Conservation (phyloP, 768 basidiomycete species). For the Hygrophorus pudorinus region DNA sequence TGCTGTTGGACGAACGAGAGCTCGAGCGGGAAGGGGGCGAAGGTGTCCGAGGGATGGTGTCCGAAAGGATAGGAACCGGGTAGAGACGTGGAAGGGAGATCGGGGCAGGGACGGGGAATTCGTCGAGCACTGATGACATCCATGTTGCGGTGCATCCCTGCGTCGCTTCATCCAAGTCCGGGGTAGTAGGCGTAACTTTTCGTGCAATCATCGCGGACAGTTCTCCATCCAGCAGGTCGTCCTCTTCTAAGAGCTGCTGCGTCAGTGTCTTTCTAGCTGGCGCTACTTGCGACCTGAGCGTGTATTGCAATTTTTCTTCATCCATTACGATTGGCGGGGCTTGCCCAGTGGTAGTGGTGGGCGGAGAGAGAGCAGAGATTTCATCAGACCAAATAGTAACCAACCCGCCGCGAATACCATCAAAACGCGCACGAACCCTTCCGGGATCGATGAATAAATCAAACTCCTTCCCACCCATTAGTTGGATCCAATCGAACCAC, state of each 20-base stretch:
- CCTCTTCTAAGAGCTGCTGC: slow-evolving; percentile 62
- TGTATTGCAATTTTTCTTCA: neutral
- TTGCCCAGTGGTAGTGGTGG: slow-evolving; percentile 9
- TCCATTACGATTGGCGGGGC: neutral
- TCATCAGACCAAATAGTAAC: slow-evolving; percentile 65
- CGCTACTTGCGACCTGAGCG: too few relatives aligned
- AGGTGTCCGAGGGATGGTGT: slow-evolving; percentile 50
- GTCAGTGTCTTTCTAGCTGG: slow-evolving; percentile 48
- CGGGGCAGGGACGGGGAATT: slow-evolving; percentile 42
- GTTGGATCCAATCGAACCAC: slow-evolving; percentile 73
- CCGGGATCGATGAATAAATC: slow-evolving; percentile 80
- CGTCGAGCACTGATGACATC: slow-evolving; percentile 54
- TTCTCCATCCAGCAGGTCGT: slow-evolving; percentile 60
- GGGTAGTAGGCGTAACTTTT: slow-evolving; percentile 44
- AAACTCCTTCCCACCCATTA: slow-evolving; percentile 60
- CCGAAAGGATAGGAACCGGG: slow-evolving; percentile 41
- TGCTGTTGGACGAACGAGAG: slow-evolving; percentile 65
- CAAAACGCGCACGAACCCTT: slow-evolving; percentile 59
- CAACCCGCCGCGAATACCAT: slow-evolving; percentile 25
- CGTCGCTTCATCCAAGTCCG: too few relatives aligned
- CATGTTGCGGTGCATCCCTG: too few relatives aligned
- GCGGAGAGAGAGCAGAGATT: slow-evolving; percentile 14
- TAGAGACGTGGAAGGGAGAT: slow-evolving; percentile 51
- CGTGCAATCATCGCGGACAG: slow-evolving; percentile 62
- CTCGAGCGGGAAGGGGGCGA: slow-evolving; percentile 48